A percentile compares a stretch with the other conserved stretches of the same genome.
Conservation (phyloP, 345 rosid genomes). For the Eucalyptus cloeziana region DNA sequence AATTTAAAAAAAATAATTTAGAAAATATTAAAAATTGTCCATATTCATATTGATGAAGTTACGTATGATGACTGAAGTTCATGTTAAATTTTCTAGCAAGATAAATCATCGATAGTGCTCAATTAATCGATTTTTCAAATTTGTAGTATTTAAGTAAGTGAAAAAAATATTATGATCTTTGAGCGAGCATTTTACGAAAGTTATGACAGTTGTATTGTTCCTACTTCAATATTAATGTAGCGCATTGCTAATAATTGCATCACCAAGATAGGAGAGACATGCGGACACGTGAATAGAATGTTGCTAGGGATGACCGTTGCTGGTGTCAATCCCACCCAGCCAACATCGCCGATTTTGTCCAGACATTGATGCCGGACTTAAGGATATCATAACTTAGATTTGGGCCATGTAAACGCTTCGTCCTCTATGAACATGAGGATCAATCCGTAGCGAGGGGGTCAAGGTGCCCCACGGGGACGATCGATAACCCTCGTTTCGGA, state of each 20-base stretch:
- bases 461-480: neutral
- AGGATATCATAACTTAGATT: neutral
- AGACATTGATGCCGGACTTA: neutral
- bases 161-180: no score
- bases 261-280: neutral
- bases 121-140: no score
- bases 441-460: neutral
- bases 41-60: no score
- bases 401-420: neutral
- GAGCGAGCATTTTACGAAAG: rapidly evolving
- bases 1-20: no score
- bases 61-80: rapidly evolving
- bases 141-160: no score
- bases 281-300: neutral
- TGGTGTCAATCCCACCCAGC: neutral
- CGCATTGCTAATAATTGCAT: neutral
- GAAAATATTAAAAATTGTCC: no score
- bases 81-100: no score
- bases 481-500: neutral
- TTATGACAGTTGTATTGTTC: no score
- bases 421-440: neutral
- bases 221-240: neutral
- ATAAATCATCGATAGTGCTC: no score
- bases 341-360: neutral
- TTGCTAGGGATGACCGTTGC: neutral